Percentiles rank a stretch among this genome's conserved stretches.
These are phyloP conservation scores for Cotoneaster glaucophyllus DNA, from an alignment of 306 rosid species.

Conservation along the genomic window DNA sequence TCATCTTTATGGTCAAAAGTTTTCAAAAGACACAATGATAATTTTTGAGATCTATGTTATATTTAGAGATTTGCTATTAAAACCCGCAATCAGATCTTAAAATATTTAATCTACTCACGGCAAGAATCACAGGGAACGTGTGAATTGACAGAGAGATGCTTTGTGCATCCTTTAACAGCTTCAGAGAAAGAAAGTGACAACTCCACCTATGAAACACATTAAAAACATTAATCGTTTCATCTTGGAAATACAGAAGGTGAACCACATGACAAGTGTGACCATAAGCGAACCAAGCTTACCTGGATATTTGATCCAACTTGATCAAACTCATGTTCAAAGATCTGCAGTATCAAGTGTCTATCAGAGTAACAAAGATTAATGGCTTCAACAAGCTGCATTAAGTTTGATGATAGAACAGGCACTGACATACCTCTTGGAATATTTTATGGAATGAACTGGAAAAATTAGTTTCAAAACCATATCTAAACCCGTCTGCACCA, in stretches of 20 bases:
- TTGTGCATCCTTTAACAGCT: conserved; percentile 85
- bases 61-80: neutral
- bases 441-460: conserved; percentile 79
- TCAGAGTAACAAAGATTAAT: neutral
- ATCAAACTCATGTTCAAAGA: conserved; percentile 65
- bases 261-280: conserved; percentile 13
- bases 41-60: neutral
- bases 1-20: neutral
- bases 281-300: conserved; percentile 37
- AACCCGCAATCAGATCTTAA: neutral
- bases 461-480: conserved; percentile 62
- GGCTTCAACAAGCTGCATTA: neutral
- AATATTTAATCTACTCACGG: conserved; percentile 44
- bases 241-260: conserved; percentile 15
- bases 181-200: conserved; percentile 67
- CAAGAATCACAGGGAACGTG: conserved; percentile 76
- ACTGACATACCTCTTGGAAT: conserved; percentile 73
- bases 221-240: conserved; percentile 12
- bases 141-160: conserved; percentile 59
- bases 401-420: neutral
- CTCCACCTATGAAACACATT: conserved; percentile 49
- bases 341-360: conserved; percentile 40
- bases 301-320: conserved; percentile 62
- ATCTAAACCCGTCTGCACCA: conserved; percentile 47
- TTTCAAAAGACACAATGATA: neutral